These are phyloP conservation scores for Thoreauomyces humboldtii DNA, from an alignment of 192 early-diverging fungal genomes.

Conservation along the genomic window DNA sequence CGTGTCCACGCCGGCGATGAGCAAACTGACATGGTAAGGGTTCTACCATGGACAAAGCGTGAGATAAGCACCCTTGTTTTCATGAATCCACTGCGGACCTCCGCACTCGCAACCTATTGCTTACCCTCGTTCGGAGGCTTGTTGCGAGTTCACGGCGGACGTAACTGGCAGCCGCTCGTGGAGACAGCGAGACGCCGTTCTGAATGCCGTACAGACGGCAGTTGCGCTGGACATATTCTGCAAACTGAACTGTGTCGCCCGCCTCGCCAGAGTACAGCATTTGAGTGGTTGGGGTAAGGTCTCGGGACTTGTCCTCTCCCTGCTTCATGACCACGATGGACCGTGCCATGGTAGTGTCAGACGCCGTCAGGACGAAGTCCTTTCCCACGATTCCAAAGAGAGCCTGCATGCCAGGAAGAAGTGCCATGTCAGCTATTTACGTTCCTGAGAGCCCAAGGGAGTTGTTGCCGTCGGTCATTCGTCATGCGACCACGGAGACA, in stretches of 20 bases:
- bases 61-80: too few relatives aligned
- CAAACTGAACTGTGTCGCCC: slow-evolving; percentile 90
- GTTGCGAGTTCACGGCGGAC: slow-evolving; percentile 81
- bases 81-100: too few relatives aligned
- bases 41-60: too few relatives aligned
- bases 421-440: too few relatives aligned
- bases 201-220: slow-evolving; percentile 85
- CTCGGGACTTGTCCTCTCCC: slow-evolving; percentile 87
- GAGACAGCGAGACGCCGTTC: slow-evolving; percentile 78
- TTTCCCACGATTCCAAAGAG: slow-evolving; percentile 90
- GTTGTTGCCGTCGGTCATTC: too few relatives aligned
- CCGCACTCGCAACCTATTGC: too few relatives aligned
- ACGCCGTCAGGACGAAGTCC: slow-evolving; percentile 86
- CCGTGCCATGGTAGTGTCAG: slow-evolving; percentile 71
- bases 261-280: slow-evolving; percentile 87
- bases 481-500: too few relatives aligned
- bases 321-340: slow-evolving; percentile 91
- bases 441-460: too few relatives aligned
- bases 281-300: slow-evolving; percentile 75
- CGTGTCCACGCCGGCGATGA: slow-evolving; percentile 81
- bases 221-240: slow-evolving; percentile 94
- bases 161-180: slow-evolving; percentile 77
- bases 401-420: too few relatives aligned
- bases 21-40: slow-evolving; percentile 84
- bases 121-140: slow-evolving; percentile 72